Conservation (phyloP, 305 asterid genomes). For the Fraxinus xanthoxyloides region DNA sequence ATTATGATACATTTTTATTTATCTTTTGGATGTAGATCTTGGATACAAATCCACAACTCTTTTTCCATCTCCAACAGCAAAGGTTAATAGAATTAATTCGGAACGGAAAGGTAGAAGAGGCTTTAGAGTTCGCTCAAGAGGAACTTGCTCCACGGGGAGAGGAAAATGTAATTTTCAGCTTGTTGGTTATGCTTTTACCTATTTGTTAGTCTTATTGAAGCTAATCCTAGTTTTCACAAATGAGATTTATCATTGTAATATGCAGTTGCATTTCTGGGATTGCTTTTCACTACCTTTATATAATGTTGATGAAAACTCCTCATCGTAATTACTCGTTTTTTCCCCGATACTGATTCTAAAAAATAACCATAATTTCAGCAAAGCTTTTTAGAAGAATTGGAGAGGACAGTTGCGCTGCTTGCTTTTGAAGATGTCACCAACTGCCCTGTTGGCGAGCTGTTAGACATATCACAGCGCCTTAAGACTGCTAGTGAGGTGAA, state of each 20-base stretch:
- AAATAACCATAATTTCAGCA: conserved; percentile 39
- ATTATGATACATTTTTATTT: conserved; percentile 15
- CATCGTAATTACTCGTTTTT: neutral
- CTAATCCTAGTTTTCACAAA: neutral
- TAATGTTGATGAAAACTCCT: neutral
- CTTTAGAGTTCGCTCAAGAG: conserved; percentile 95
- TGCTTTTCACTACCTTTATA: neutral
- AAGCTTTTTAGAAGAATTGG: conserved; percentile 76
- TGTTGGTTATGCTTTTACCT: neutral
- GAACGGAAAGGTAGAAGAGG: conserved; percentile 79
- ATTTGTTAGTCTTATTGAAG: neutral
- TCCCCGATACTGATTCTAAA: neutral
- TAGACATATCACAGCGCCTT: conserved; percentile 67
- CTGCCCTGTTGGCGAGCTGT: conserved; percentile 72
- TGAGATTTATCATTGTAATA: neutral
- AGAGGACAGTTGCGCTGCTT: conserved; percentile 79
- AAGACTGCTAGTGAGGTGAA: conserved; percentile 58
- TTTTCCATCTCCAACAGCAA: conserved; percentile 92
- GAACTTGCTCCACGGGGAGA: conserved; percentile 98
- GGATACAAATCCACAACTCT: conserved; percentile 87
- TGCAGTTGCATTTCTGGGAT: neutral
- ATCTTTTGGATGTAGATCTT: conserved; percentile 57
- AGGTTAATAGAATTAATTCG: conserved; percentile 86
- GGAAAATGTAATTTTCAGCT: conserved; percentile 64
- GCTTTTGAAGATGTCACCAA: conserved; percentile 80